These are phyloP conservation scores for Candida vaughaniae DNA, from an alignment of 805 yeast species.

Conservation along the genomic window DNA sequence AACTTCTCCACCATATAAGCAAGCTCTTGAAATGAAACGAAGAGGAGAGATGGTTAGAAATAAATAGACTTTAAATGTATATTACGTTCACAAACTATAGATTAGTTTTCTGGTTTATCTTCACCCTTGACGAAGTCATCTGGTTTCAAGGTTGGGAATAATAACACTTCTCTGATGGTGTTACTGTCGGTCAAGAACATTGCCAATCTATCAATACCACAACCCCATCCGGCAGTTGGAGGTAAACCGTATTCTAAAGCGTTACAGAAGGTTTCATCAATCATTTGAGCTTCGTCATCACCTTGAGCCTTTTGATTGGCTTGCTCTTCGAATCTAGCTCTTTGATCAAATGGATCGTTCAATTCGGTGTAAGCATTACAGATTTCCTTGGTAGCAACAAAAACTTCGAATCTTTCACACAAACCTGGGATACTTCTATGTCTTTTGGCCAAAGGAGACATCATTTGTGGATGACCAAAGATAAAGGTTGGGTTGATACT, in stretches of 20 bases:
- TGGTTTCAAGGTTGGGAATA: conserved; percentile 99
- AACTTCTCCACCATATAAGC: conserved; percentile 95
- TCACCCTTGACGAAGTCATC: conserved; percentile 52
- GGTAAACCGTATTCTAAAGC: conserved; percentile 98
- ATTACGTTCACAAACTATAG: not conserved
- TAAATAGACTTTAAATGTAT: conserved; percentile 6
- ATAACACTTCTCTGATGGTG: conserved; percentile 94
- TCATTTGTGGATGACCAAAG: conserved; percentile 99
- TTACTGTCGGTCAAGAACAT: conserved; percentile 97
- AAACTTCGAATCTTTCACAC: conserved; percentile 97
- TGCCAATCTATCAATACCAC: conserved; percentile 97
- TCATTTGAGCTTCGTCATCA: conserved; percentile 96
- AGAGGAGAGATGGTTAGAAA: conserved; percentile 46
- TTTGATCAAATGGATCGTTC: conserved; percentile 98
- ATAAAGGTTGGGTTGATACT: conserved; percentile 97
- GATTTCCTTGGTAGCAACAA: conserved; percentile 97
- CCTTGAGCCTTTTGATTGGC: conserved; percentile 98
- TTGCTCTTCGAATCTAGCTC: conserved; percentile 96
- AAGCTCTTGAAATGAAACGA: conserved; percentile 84
- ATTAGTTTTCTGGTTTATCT: conserved; percentile 20
- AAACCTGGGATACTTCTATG: conserved; percentile 89
- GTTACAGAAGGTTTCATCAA: conserved; percentile 95
- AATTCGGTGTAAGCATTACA: conserved; percentile 98
- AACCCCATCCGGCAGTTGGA: conserved; percentile 99
- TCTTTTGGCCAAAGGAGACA: conserved; percentile 98